These are phyloP conservation scores for Curvularia eragrostidis DNA, from an alignment of 2,329 filamentous ascomycete species.

Conservation along the genomic window DNA sequence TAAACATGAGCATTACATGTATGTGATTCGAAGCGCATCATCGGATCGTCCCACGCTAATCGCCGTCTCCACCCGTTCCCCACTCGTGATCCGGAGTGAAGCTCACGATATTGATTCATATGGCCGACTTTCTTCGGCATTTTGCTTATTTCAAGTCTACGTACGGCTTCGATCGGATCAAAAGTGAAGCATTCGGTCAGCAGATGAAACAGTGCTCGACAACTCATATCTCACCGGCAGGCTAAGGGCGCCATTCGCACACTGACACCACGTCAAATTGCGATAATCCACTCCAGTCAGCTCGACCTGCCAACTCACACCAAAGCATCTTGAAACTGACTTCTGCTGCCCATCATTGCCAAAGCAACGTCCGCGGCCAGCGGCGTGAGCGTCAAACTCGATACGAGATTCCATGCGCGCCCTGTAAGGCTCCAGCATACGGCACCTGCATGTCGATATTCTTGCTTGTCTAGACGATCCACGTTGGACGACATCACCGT, in stretches of 20 bases:
- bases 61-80: neutral
- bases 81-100: neutral
- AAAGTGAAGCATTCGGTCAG: neutral
- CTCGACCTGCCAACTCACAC: neutral
- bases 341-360: no score
- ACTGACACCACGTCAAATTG: neutral
- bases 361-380: neutral
- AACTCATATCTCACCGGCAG: neutral
- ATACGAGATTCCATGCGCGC: neutral
- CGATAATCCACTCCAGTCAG: neutral
- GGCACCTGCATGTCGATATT: neutral
- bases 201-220: neutral
- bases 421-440: neutral
- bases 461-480: no score
- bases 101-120: neutral
- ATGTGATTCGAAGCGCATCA: neutral
- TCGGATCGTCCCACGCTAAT: neutral
- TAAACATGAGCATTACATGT: neutral
- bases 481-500: neutral
- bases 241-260: no score
- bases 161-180: neutral
- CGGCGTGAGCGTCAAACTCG: neutral
- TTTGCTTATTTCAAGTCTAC: neutral
- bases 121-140: neutral
- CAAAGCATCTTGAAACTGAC: neutral